Conservation (phyloP, 192 early-diverging fungal genomes). For the Funneliformis mosseae region DNA sequence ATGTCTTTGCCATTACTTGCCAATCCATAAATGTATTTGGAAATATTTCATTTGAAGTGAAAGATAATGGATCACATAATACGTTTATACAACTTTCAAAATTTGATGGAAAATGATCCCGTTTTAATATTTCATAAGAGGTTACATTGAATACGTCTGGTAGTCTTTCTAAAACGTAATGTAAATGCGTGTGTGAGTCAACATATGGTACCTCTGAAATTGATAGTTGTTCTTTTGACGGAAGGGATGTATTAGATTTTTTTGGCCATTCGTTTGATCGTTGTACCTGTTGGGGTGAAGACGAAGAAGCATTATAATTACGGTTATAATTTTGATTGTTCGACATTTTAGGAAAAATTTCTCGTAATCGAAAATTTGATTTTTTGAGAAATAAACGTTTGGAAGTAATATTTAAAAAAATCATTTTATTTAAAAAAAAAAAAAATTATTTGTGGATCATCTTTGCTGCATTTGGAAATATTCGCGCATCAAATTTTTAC, state of each 20-base stretch:
- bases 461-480: too few relatives aligned
- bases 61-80: conserved; percentile 26
- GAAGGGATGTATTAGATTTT: conserved; percentile 12
- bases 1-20: conserved; percentile 1
- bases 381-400: too few relatives aligned
- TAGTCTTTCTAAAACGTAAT: conserved; percentile 27
- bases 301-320: too few relatives aligned
- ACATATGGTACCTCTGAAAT: background rate
- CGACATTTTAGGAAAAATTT: too few relatives aligned
- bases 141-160: background rate
- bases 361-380: too few relatives aligned
- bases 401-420: too few relatives aligned
- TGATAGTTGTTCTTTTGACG: conserved; percentile 13
- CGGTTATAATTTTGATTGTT: too few relatives aligned
- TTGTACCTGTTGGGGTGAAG: too few relatives aligned
- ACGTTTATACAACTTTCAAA: conserved; percentile 29
- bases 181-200: conserved; percentile 31
- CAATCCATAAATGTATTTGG: conserved; percentile 29
- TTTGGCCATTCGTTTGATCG: background rate
- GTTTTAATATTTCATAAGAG: background rate
- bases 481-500: too few relatives aligned
- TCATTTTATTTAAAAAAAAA: too few relatives aligned
- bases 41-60: conserved; percentile 21
- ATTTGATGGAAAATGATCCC: conserved; percentile 24
- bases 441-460: too few relatives aligned